Evolutionary conservation across 2,329 filamentous ascomycete species (phyloP), one percentile per base, ranked within the genome.

Genomic region (Colletotrichum horii): DNA sequence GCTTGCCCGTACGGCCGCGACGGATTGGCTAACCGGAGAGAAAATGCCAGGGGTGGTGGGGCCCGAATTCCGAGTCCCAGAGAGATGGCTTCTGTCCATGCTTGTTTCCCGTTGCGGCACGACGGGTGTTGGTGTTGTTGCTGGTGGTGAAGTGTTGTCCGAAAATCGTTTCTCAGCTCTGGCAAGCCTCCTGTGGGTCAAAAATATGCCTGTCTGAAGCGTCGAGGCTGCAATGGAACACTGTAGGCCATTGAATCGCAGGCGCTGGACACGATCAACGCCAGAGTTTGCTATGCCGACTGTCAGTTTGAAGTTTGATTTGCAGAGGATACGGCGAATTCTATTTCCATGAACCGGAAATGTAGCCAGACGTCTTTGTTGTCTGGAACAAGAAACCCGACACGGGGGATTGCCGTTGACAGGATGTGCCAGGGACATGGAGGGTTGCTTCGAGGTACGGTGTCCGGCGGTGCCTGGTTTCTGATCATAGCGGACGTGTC

Each of bases 21-120:
- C 66, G 65, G 71, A 71, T 76, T 75, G 74, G 74, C 62, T 76
- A 36, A 65, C 58, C 56, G 48, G 43, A 22, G 61, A 60, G 70
- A 64, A 56, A 28, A 58, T 69, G 64, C 26, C 65, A 69, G 64
- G 70, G 48, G 58, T 58, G 48, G 60, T 69, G 70, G 74, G 58
- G 70, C 22, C 34, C 64, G 74, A 61, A 34, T 69, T 69, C 70
- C 74, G 70, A 48, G 70, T 76, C 48, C 74, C 74, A 69, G 64
- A 56, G 26, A 22, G 19, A 60, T 19, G 74, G 70, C 70, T 62
- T 68, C 34, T 64, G 62, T 14, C 32, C 38, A n/a, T 52, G 32
- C 26, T 32, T 52, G 43, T 16, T 43, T n/a, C 43, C 66, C 28
- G 38, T 61, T 28, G 55, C 14, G 34, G 32, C 62, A 30, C 32